Evolutionary conservation across 306 rosid species (phyloP).

Genomic region (Herpetospermum pedunculosum): DNA sequence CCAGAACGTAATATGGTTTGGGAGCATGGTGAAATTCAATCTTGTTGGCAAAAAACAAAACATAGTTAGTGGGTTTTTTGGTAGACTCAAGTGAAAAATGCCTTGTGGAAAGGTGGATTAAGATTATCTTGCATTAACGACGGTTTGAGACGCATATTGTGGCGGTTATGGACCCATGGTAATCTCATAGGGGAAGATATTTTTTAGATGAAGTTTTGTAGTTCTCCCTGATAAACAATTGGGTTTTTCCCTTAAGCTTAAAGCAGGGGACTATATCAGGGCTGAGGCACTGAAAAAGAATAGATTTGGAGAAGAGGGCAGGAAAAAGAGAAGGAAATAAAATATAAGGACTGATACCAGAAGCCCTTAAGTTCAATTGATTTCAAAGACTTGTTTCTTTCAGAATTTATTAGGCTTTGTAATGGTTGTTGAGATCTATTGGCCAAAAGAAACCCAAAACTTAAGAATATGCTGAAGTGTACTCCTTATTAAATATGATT

Average conservation of each 20-base stretch:
- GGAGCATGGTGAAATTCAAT: not conserved
- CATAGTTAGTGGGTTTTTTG: not conserved
- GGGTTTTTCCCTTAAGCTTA: not conserved
- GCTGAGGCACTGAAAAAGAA: not conserved
- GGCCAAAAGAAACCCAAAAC: not conserved
- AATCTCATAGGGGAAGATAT: not conserved
- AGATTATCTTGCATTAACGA: not conserved
- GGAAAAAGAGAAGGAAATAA: not conserved
- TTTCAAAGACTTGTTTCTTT: not conserved
- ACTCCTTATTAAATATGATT: not conserved
- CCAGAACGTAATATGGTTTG: not conserved
- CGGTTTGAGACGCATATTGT: not conserved
- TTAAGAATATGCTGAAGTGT: not conserved
- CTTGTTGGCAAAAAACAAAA: not conserved
- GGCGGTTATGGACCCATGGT: not conserved
- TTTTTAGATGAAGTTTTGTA: not conserved
- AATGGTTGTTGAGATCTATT: not conserved
- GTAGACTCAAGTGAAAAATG: not conserved
- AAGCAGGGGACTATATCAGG: not conserved
- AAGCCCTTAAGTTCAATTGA: not conserved
- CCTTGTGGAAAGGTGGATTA: not conserved
- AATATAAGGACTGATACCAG: not conserved
- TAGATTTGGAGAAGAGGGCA: not conserved
- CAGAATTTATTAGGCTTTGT: not conserved
- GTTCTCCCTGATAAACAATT: not conserved